phyloP scores from a whole-genome alignment of 352 stramenopile genomes.

The Phytophthora citrophthora region DNA sequence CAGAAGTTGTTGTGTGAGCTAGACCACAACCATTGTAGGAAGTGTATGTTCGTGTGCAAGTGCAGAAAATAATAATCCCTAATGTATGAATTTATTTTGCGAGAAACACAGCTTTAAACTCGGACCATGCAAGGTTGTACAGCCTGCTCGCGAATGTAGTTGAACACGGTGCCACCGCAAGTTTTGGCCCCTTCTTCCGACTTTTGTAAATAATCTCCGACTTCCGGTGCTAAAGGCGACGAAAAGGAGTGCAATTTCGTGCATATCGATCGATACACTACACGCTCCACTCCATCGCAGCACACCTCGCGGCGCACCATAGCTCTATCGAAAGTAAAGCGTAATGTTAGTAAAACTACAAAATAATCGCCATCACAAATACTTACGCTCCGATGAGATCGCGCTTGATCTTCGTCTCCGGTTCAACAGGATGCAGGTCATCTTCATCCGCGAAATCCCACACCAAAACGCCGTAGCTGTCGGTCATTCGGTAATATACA shows the following conservation, averaged over 20 bases:
- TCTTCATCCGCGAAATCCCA: slow-evolving; percentile 47
- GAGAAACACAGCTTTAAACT: slow-evolving; percentile 8
- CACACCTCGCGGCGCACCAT: slow-evolving; percentile 43
- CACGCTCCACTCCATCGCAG: slow-evolving; percentile 39
- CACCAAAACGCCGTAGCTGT: slow-evolving; percentile 30
- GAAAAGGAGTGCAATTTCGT: slow-evolving; percentile 45
- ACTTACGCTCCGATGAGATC: slow-evolving; percentile 45
- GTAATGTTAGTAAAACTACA: slow-evolving; percentile 17
- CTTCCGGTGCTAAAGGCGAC: slow-evolving; percentile 3
- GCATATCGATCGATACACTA: slow-evolving; percentile 39
- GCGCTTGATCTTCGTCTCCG: slow-evolving; percentile 36
- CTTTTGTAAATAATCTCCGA: slow-evolving; percentile 38
- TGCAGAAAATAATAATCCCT: slow-evolving; percentile 25
- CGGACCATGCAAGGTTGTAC: slow-evolving; percentile 3
- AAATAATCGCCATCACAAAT: background rate
- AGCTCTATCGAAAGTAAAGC: slow-evolving; percentile 32
- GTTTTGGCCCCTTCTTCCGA: slow-evolving; percentile 30
- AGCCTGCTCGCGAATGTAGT: slow-evolving; percentile 46
- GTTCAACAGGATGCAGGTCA: slow-evolving; percentile 33
- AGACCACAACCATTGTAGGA: background rate
- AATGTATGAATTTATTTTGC: slow-evolving; percentile 27
- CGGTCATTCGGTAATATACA: slow-evolving; percentile 33
- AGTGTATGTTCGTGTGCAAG: slow-evolving; percentile 1
- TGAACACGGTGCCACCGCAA: slow-evolving; percentile 53
- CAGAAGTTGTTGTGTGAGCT: slow-evolving; percentile 38